Evolutionary conservation across 371 early-diverging fungal genomes (phyloP).

Genomic region (Neoconidiobolus thromboides): DNA sequence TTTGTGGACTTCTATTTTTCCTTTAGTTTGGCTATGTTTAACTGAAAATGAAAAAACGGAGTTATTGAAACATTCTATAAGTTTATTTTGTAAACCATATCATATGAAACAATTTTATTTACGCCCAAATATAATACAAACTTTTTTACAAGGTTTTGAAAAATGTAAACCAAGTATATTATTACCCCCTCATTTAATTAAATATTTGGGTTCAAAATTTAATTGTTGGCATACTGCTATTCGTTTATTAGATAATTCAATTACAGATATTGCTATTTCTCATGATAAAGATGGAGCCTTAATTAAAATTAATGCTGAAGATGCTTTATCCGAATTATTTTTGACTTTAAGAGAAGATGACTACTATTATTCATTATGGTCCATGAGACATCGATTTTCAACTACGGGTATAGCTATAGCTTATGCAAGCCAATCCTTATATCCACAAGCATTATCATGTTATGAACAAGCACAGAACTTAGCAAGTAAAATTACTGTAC

Average conservation of each 20-base stretch:
- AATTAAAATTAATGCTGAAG: slow-evolving; percentile 38
- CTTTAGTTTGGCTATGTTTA: slow-evolving; percentile 60
- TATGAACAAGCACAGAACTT: slow-evolving; percentile 90
- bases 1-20: slow-evolving; percentile 80
- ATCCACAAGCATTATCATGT: slow-evolving; percentile 78
- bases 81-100: slow-evolving; percentile 77
- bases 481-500: slow-evolving; percentile 66
- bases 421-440: slow-evolving; percentile 86
- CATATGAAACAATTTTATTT: slow-evolving; percentile 56
- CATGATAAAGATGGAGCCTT: slow-evolving; percentile 49
- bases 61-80: slow-evolving; percentile 53
- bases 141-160: slow-evolving; percentile 69
- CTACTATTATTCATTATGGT: slow-evolving; percentile 84
- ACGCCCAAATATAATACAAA: slow-evolving; percentile 86
- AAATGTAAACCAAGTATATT: slow-evolving; percentile 45
- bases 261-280: slow-evolving; percentile 10
- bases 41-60: slow-evolving; percentile 59
- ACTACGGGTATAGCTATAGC: slow-evolving; percentile 95
- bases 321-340: slow-evolving; percentile 76
- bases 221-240: slow-evolving; percentile 80
- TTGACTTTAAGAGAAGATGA: slow-evolving; percentile 61
- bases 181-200: slow-evolving; percentile 82
- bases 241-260: slow-evolving; percentile 42
- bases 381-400: slow-evolving; percentile 72
- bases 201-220: slow-evolving; percentile 75